Conservation (phyloP, 495 filamentous ascomycete species). For the Xylaria telfairii region DNA sequence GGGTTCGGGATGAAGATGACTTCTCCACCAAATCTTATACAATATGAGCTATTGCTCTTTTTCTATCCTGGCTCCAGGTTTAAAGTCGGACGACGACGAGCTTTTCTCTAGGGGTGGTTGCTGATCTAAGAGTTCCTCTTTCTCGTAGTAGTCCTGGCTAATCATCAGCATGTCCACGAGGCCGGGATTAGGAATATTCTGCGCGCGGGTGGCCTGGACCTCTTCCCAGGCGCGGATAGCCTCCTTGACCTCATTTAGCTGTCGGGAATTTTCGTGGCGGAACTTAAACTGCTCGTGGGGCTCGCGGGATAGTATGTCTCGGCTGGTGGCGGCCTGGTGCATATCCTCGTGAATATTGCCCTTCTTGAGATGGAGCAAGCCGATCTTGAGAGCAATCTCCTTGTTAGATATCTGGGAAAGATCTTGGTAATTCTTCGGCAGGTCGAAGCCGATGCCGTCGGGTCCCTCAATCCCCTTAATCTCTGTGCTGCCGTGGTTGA, state of each 20-base stretch:
- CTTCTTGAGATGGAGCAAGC: constrained; percentile 25
- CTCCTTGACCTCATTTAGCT: constrained; percentile 3
- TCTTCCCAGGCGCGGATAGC: constrained; percentile 25
- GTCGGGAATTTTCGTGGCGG: not conserved
- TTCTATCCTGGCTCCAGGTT: not conserved
- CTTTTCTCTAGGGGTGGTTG: not conserved
- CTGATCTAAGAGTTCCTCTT: not conserved
- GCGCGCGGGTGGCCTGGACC: constrained; percentile 4
- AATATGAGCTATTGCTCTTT: not conserved
- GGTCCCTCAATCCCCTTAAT: constrained; percentile 19
- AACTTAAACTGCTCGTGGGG: constrained; percentile 18
- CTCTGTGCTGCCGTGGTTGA: not conserved
- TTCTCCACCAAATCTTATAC: not conserved
- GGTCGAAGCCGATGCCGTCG: constrained; percentile 19
- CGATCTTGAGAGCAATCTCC: constrained; percentile 22
- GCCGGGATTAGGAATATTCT: not conserved
- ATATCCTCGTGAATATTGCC: constrained; percentile 25
- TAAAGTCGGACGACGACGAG: not conserved
- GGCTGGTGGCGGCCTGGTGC: constrained; percentile 20
- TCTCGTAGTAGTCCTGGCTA: constrained; percentile 10
- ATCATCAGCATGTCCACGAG: constrained; percentile 26
- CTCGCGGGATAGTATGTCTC: constrained; percentile 15
- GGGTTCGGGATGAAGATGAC: not conserved
- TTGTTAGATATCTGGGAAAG: constrained; percentile 17
- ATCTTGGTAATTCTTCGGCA: constrained; percentile 12